Conservation (phyloP, 345 rosid genomes). For the Mercurialis annua region DNA sequence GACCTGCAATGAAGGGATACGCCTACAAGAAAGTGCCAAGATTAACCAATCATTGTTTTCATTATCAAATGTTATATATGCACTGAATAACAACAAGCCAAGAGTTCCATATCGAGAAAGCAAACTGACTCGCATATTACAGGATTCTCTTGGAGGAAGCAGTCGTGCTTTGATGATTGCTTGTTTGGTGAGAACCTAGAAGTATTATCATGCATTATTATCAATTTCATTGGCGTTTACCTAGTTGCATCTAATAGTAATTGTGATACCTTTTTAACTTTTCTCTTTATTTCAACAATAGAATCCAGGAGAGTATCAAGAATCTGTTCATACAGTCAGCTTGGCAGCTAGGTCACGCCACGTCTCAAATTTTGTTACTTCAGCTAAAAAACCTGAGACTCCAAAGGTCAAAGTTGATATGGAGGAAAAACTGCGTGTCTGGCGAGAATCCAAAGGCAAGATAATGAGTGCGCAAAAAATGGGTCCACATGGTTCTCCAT, state of each 20-base stretch:
- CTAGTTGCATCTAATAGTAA: neutral
- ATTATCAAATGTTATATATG: conserved; percentile 81
- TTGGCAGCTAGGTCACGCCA: conserved; percentile 91
- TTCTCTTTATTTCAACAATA: conserved; percentile 13
- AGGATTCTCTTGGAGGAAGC: conserved; percentile 92
- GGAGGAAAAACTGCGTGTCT: conserved; percentile 78
- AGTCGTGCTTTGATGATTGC: conserved; percentile 86
- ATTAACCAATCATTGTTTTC: conserved; percentile 88
- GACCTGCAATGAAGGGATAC: conserved; percentile 82
- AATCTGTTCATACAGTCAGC: conserved; percentile 82
- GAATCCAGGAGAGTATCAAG: conserved; percentile 97
- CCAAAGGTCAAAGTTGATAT: conserved; percentile 63
- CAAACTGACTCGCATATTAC: conserved; percentile 87
- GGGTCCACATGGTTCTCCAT: conserved; percentile 45
- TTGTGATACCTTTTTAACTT: conserved; percentile 1
- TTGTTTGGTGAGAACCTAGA: conserved; percentile 69
- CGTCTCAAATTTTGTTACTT: conserved; percentile 51
- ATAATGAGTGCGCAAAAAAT: conserved; percentile 49
- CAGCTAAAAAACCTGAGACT: conserved; percentile 52
- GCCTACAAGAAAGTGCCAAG: conserved; percentile 83
- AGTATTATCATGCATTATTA: neutral
- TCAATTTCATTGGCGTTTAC: neutral
- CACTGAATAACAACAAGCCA: conserved; percentile 66
- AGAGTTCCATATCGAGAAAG: conserved; percentile 89
- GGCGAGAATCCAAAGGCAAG: conserved; percentile 95